Evolutionary conservation across 163 green algal species (phyloP), one percentile per base, ranked within the genome.

Genomic region (Prototheca stagnorum): DNA sequence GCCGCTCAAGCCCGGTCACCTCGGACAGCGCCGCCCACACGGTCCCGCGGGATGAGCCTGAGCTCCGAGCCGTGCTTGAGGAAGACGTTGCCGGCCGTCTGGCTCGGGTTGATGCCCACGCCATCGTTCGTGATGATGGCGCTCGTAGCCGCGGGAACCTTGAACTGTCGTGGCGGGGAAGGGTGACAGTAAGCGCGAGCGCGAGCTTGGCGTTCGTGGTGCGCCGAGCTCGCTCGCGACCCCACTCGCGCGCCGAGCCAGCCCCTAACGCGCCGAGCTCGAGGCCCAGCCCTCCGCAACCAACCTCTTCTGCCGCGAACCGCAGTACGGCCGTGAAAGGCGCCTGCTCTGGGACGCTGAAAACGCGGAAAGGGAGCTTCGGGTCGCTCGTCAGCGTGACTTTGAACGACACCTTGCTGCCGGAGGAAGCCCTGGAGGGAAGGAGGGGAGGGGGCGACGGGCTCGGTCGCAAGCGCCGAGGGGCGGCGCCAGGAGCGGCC

Each of bases 71-170:
- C 87, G 49, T 96, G 86, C 65, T 96, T 96, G 47, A 96, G 46
- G 43, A 95, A 96, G 11, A 96, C 85, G 52, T 92, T 94, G 44
- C 82, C 84, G 64, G 86, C 83, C 37, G 81, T 94, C 51, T 97
- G 87, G 31, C 76, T 68, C 1, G 87, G 87, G 60, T 94, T 96
- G 68, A 97, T 94, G 37, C 87, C 87, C 0, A 96, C 87, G 22
- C 87, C 87, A 72, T 95, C 86, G 28, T 93, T 93, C 36, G 86
- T 96, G 55, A 95, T 92, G 65, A 95, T 96, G 4, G 87, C 87
- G 57, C 75, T 92, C 0, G 86, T 96, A 20, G 76, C 59, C 1
- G 83, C 60, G 14, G 86, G 76, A 17, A 95, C 86, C 57, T 91
- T 94, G 70, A 95, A 92, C 82, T 92, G 76, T 61, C 65, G 21